Evolutionary conservation across 2,329 filamentous ascomycete genomes (phyloP).

Genomic region (Venturia carpophila): DNA sequence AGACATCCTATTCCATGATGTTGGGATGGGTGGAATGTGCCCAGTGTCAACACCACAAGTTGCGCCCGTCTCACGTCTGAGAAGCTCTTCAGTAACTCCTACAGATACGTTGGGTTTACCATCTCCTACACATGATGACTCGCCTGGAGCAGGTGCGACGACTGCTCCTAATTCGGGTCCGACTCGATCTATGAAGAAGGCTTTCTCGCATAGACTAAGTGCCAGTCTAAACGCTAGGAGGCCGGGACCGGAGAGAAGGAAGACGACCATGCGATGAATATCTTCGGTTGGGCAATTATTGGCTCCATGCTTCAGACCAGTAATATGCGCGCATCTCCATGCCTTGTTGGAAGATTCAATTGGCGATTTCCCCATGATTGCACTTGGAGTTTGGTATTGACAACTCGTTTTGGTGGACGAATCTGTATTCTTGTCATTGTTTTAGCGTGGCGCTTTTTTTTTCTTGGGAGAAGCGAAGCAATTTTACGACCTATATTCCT

Average conservation of each 20-base stretch:
- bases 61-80: neutral
- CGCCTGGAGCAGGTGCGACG: neutral
- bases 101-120: conserved; percentile 1
- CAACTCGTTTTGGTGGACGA: neutral
- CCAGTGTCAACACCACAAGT: conserved; percentile 7
- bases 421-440: neutral
- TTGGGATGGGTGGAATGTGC: conserved; percentile 12
- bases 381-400: neutral
- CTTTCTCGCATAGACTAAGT: conserved; percentile 1
- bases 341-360: neutral
- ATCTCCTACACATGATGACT: neutral
- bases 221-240: neutral
- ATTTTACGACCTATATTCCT: neutral
- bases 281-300: neutral
- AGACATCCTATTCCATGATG: conserved; percentile 18
- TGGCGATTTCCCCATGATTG: neutral
- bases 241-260: neutral
- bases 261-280: neutral
- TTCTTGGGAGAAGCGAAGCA: neutral
- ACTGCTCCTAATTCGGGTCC: neutral
- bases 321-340: neutral
- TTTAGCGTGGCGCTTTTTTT: neutral
- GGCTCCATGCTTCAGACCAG: neutral
- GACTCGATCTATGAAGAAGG: neutral
- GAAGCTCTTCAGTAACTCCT: conserved; percentile 7